Percentiles rank a stretch among this genome's conserved stretches.
phyloP scores from a whole-genome alignment of 2,329 filamentous ascomycete genomes.

The Malbranchea cinnamomea region DNA sequence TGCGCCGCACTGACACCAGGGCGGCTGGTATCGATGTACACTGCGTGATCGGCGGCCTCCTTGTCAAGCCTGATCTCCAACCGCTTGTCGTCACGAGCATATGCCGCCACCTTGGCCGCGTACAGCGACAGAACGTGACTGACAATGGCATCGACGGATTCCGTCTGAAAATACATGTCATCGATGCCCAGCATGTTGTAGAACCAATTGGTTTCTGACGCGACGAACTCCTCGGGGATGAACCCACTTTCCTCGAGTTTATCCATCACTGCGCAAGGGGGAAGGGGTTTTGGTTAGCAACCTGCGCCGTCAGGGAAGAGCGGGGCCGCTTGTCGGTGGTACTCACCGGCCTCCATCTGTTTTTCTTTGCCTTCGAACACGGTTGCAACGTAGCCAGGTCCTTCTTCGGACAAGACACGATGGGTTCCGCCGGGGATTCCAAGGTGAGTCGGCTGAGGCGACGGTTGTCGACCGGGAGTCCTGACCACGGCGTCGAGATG shows the following conservation, averaged over 20 bases:
- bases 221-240: conserved; percentile 70
- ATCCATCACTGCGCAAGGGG: conserved; percentile 53
- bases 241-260: conserved; percentile 65
- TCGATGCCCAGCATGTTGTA: conserved; percentile 96
- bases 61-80: conserved; percentile 92
- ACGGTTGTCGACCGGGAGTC: conserved; percentile 51
- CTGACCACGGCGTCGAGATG: conserved; percentile 40
- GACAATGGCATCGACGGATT: conserved; percentile 71
- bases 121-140: conserved; percentile 94
- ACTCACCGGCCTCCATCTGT: conserved; percentile 68
- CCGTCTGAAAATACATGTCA: conserved; percentile 94
- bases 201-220: conserved; percentile 86
- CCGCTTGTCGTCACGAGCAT: conserved; percentile 80
- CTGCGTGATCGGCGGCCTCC: conserved; percentile 85
- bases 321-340: no score
- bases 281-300: background rate
- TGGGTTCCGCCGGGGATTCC: conserved; percentile 51
- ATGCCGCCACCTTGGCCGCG: conserved; percentile 89
- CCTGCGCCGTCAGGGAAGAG: background rate
- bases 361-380: conserved; percentile 84
- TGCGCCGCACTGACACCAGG: conserved; percentile 62
- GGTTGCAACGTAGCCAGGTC: conserved; percentile 85
- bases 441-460: conserved; percentile 77
- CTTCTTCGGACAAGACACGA: conserved; percentile 69
- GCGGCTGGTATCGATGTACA: conserved; percentile 95